Evolutionary conservation across 2,329 filamentous ascomycete genomes (phyloP).

Genomic region (Neurospora sp.): DNA sequence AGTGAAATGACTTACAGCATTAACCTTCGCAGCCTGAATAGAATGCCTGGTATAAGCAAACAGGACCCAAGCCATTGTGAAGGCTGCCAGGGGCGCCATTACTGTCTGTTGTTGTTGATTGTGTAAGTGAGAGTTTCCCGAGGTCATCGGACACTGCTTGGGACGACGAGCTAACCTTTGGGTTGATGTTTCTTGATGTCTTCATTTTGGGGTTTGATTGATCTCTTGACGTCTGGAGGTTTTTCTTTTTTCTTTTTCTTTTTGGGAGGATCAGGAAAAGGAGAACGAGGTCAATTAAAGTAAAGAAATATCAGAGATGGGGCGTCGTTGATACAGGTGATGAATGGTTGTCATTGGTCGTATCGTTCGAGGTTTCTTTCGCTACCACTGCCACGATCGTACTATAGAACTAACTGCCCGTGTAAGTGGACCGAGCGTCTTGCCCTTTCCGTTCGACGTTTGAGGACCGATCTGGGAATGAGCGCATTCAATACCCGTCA

Average conservation of each 20-base stretch:
- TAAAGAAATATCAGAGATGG: not conserved
- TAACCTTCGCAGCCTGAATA: constrained; percentile 13
- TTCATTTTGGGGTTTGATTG: not conserved
- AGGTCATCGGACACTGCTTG: not conserved
- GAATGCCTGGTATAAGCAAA: constrained; percentile 15
- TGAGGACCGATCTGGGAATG: no score
- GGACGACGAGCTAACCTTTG: not conserved
- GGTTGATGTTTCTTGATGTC: constrained; percentile 2
- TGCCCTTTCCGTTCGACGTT: not conserved
- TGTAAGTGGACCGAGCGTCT: not conserved
- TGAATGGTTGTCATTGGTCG: not conserved
- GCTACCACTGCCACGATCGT: not conserved
- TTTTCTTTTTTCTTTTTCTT: not conserved
- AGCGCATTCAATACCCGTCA: no score
- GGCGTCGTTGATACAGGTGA: not conserved
- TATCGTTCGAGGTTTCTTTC: not conserved
- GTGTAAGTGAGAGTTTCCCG: not conserved
- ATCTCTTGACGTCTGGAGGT: not conserved
- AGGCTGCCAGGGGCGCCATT: constrained; percentile 14
- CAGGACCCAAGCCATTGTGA: constrained; percentile 17
- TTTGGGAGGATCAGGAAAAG: no score
- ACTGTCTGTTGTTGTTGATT: constrained; percentile 7
- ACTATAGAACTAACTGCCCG: not conserved
- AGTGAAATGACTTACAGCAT: constrained; percentile 10
- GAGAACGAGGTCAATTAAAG: not conserved